Base-by-base conservation (phyloP, 768 basidiomycete species). In the Lactifluus piperatus region DNA sequence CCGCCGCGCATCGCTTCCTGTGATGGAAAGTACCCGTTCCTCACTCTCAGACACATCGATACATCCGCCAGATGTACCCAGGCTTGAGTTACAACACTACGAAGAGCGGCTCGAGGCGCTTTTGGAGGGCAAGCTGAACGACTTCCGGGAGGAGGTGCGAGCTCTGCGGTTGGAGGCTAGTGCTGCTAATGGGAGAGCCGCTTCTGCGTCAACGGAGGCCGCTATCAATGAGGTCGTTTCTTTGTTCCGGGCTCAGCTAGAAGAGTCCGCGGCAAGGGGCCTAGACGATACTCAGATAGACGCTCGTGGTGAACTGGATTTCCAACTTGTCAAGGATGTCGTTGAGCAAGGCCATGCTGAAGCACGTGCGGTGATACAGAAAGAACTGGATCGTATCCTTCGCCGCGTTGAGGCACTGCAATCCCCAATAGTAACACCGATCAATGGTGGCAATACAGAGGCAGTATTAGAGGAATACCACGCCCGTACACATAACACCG, bases 221-320 rank as follows among this genome's bases (percentile, higher is more conserved):
- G 80, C 81, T 72, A 81, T 90, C 57, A 70, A 76, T 0, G 88
- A 90, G 58, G 78, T 88, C 5, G 76, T 88, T 41, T 73, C 81
- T 8, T 71, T 88, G 58, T 85, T 89, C 75, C 79, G 85, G 9
- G 72, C 81, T 20, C 86, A 88, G 64, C 72, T 88, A 10, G 81
- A 81, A 56, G 83, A 84, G 41, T 81, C 82, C 8, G 81, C 84
- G 0, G 74, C 75, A 7, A 77, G 78, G 46, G 77, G 78, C 20
- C 61, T 79, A 50, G 84, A 87, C 22, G 83, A 85, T 56, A 80
- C 78, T 60, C 82, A 81, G 65, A 74, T 81, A 72, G 86, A 89
- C 65, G 87, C 85, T 24, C 81, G 82, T 30, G 87, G 85, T 20
- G 88, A 91, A 63, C 71, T 90, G 26, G 89, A 91, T 71, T 82